Base-by-base conservation (phyloP, 2,329 filamentous ascomycete genomes). In the Alternaria sp. region DNA sequence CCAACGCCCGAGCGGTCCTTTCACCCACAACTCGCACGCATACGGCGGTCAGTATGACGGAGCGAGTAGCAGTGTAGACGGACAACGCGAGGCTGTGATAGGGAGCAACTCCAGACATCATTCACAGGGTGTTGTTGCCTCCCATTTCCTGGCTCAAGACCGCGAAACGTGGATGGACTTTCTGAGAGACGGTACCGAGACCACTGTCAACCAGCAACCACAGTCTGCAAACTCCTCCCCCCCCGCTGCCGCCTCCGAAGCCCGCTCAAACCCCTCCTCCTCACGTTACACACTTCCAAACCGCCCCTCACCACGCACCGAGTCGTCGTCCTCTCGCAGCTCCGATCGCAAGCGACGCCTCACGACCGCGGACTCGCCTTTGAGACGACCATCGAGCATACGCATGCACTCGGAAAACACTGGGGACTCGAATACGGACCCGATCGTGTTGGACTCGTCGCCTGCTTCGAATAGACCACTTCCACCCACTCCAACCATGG, bases 131-230 rank as follows among this genome's bases (percentile, higher is more conserved):
- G 67, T 67, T 14, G 66, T 72, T 7, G 70, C 72, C 9, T 74
- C 72, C 16, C 73, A 73, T 54, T 72, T 70, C 51, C 65, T 71
- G 11, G 67, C 71, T 1, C 73, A 73, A 36, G 70, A 67, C 16
- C 69, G 74, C 32, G 72, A 78, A 61, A 76, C 76, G 38, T 78
- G 76, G 76, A 64, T 72, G 39, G 75, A 77, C 65, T 78, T 78
- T 54, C 61, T 78, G 42, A 61, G 75, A 14, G 54, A 65, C 44
- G 69, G 68, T 42, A 64, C 47, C 54, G 68, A 72, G 57, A 54
- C 60, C n/a, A 49, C 46, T 36, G 51, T 30, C 52, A 62, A 52
- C 58, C 59, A 47, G 34, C 54, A 54, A 54, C 64, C 54, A 52
- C 42, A 46, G 4, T 39, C 43, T 52, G 61, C 28, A 46, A 52